Percentiles rank a stretch among this genome's conserved stretches.
Conservation (phyloP, 352 stramenopile genomes). For the Phytophthora meadii region DNA sequence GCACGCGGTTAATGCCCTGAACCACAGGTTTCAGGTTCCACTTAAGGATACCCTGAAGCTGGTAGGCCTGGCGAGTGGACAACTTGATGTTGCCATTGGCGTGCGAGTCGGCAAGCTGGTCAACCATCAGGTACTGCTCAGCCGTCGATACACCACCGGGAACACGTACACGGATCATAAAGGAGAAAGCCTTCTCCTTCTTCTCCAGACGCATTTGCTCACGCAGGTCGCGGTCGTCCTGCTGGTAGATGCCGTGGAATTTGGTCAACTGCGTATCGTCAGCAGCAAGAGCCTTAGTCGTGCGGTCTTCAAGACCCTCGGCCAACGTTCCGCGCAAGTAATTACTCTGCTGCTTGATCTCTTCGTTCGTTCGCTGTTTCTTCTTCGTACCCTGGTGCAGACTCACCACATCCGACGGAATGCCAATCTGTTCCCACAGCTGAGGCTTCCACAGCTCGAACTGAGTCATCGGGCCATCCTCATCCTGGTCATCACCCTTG, state of each 20-base stretch:
- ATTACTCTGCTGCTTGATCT: constrained; percentile 87
- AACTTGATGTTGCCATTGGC: constrained; percentile 96
- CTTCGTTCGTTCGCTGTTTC: constrained; percentile 83
- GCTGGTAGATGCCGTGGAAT: constrained; percentile 98
- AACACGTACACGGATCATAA: constrained; percentile 98
- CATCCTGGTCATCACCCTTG: constrained; percentile 85
- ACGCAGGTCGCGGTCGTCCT: constrained; percentile 94
- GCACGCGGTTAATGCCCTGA: constrained; percentile 88
- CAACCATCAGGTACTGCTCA: constrained; percentile 94
- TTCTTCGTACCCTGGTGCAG: constrained; percentile 56
- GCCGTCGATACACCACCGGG: constrained; percentile 94
- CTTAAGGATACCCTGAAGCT: constrained; percentile 98
- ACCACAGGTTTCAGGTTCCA: constrained; percentile 97
- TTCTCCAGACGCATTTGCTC: constrained; percentile 82
- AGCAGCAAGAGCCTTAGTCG: constrained; percentile 70
- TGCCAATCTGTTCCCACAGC: constrained; percentile 79
- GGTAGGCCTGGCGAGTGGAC: constrained; percentile 97
- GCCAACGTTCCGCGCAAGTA: constrained; percentile 76
- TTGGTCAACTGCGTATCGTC: constrained; percentile 92
- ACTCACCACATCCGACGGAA: constrained; percentile 62
- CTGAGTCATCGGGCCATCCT: constrained; percentile 78
- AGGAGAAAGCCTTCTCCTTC: constrained; percentile 94
- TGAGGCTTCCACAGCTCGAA: constrained; percentile 77
- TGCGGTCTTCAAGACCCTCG: constrained; percentile 70
- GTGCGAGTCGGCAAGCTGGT: constrained; percentile 93